Conservation (phyloP, 2,329 filamentous ascomycete species). For the Ceratocystis eucalypticola region DNA sequence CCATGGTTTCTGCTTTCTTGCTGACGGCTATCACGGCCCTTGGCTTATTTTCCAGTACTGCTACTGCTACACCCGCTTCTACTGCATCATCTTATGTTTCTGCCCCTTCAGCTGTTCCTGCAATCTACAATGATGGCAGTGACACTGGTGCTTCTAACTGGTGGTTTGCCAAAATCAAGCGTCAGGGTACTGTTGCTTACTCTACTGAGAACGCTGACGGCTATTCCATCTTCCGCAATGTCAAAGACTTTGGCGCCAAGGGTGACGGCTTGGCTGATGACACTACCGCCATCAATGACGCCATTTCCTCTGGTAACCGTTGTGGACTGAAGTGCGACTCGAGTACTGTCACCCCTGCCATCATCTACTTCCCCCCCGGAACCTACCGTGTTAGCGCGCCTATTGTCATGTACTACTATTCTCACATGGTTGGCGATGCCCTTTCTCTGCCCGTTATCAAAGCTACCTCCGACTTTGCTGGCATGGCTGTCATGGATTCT, state of each 20-base stretch:
- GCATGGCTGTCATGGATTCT: too few relatives aligned
- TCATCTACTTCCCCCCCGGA: too few relatives aligned
- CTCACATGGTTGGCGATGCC: too few relatives aligned
- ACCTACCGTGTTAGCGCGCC: too few relatives aligned
- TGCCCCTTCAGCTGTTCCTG: slow-evolving; percentile 4
- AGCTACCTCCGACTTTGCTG: too few relatives aligned
- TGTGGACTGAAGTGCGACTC: too few relatives aligned
- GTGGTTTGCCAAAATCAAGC: slow-evolving; percentile 59
- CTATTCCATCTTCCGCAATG: slow-evolving; percentile 67
- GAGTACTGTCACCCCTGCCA: too few relatives aligned
- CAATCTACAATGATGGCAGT: slow-evolving; percentile 17
- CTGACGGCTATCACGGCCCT: slow-evolving; percentile 18
- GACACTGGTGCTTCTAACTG: slow-evolving; percentile 39
- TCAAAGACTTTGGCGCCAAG: slow-evolving; percentile 37
- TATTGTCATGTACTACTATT: too few relatives aligned
- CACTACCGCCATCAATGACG: too few relatives aligned
- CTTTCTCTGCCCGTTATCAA: too few relatives aligned
- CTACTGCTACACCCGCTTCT: slow-evolving; percentile 16
- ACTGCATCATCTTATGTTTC: slow-evolving; percentile 11
- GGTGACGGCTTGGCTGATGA: too few relatives aligned
- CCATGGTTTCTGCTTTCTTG: slow-evolving; percentile 17
- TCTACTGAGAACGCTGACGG: slow-evolving; percentile 28
- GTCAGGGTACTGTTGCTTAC: slow-evolving; percentile 56
- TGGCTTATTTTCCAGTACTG: slow-evolving; percentile 15
- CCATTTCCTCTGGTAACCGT: too few relatives aligned